Percentiles rank a stretch among this genome's conserved stretches.
Conservation (phyloP, 495 filamentous ascomycete species). For the Tetracladium setigerum region DNA sequence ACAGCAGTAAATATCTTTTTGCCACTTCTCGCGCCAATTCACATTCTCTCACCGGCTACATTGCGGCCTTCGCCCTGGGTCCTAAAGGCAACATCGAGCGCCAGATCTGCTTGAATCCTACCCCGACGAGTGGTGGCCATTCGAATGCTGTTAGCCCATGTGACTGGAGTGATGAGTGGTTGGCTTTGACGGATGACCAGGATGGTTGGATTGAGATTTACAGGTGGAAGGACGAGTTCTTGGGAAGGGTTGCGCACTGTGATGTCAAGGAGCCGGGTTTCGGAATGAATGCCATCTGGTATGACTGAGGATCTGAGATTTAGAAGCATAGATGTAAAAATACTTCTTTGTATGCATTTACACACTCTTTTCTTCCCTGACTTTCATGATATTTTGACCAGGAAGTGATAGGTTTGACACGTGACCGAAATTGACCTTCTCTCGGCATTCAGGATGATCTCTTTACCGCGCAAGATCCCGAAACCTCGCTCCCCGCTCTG, state of each 20-base stretch:
- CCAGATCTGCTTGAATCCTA: constrained; percentile 73
- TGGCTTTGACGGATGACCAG: constrained; percentile 79
- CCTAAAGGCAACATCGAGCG: constrained; percentile 61
- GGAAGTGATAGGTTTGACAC: no score
- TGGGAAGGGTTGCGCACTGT: constrained; percentile 64
- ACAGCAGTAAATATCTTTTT: constrained; percentile 63
- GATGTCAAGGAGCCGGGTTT: constrained; percentile 75
- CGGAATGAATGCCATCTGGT: constrained; percentile 89
- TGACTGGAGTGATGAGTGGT: constrained; percentile 75
- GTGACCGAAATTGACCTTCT: no score
- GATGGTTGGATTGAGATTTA: constrained; percentile 82
- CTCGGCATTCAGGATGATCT: no score
- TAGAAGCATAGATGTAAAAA: no score
- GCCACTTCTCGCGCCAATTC: constrained; percentile 73
- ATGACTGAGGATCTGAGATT: constrained; percentile 45
- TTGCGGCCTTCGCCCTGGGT: constrained; percentile 68
- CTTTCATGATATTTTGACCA: no score
- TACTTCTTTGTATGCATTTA: no score
- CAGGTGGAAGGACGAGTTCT: constrained; percentile 69
- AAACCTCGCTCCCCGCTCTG: no score
- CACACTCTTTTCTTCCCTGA: no score
- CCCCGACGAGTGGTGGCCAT: constrained; percentile 77
- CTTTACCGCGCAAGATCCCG: no score
- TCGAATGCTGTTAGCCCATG: constrained; percentile 76
- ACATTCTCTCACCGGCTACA: constrained; percentile 69